These are phyloP conservation scores for Termitomyces sp. DNA, from an alignment of 768 basidiomycete genomes.

Conservation along the genomic window DNA sequence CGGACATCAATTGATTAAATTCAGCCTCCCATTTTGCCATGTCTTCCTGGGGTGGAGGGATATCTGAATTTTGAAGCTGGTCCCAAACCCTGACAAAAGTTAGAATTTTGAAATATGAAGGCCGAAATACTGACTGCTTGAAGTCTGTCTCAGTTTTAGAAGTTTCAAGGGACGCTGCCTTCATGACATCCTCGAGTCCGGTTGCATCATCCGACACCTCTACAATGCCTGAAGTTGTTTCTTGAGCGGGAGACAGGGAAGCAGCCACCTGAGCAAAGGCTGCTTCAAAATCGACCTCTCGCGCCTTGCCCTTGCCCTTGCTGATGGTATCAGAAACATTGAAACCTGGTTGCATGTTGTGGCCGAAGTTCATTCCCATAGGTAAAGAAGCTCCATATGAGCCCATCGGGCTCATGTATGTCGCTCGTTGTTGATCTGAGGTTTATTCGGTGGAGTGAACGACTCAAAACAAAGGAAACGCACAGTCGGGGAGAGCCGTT, in stretches of 20 bases:
- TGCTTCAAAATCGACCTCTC: conserved; percentile 80
- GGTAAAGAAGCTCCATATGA: conserved; percentile 37
- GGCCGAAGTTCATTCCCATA: conserved; percentile 32
- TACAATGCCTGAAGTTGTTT: conserved; percentile 46
- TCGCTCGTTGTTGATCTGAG: conserved; percentile 39
- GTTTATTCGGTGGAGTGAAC: neutral
- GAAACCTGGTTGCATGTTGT: conserved; percentile 31
- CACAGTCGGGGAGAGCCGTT: conserved; percentile 35
- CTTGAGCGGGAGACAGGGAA: conserved; percentile 39
- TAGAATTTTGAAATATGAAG: neutral
- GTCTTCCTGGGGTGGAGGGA: conserved; percentile 58
- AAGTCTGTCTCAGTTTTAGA: conserved; percentile 37
- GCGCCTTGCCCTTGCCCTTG: conserved; percentile 78
- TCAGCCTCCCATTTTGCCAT: conserved; percentile 81
- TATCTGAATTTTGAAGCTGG: conserved; percentile 52
- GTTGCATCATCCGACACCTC: conserved; percentile 46
- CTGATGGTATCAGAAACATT: conserved; percentile 22
- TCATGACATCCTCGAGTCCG: conserved; percentile 35
- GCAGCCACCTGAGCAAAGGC: conserved; percentile 69
- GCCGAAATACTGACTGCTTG: conserved; percentile 39
- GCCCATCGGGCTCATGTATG: conserved; percentile 31
- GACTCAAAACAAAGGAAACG: conserved; percentile 15
- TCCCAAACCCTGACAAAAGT: conserved; percentile 53
- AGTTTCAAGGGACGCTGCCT: conserved; percentile 31
- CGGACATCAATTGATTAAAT: conserved; percentile 73